These are phyloP conservation scores for Trichoderma sp. DNA, from an alignment of 2,329 filamentous ascomycete species.

Conservation along the genomic window DNA sequence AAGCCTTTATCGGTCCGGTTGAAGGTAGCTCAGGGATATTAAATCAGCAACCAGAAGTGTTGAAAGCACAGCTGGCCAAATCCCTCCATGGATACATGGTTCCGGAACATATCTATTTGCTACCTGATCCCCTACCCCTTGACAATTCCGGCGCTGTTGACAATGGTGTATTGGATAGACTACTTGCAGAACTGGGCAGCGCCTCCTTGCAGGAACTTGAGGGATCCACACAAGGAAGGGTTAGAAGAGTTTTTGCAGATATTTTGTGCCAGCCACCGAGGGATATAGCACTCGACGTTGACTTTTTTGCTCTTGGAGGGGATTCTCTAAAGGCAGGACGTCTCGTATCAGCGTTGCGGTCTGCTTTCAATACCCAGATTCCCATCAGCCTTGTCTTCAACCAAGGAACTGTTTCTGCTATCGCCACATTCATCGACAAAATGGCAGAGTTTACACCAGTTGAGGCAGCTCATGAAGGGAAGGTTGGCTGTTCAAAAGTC, in stretches of 20 bases:
- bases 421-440: conserved; percentile 40
- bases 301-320: conserved; percentile 53
- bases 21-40: neutral
- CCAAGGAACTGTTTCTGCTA: conserved; percentile 41
- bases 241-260: conserved; percentile 44
- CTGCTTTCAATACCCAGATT: conserved; percentile 46
- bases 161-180: conserved; percentile 34
- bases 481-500: conserved; percentile 38
- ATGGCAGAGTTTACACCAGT: conserved; percentile 18
- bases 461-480: conserved; percentile 16
- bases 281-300: conserved; percentile 40
- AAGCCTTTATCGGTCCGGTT: conserved; percentile 27
- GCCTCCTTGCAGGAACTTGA: conserved; percentile 25
- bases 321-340: conserved; percentile 53
- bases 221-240: conserved; percentile 34
- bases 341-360: conserved; percentile 49
- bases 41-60: conserved; percentile 10
- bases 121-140: conserved; percentile 36
- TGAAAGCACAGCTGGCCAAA: conserved; percentile 22
- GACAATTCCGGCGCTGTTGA: conserved; percentile 34
- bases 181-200: conserved; percentile 28
- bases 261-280: conserved; percentile 40
- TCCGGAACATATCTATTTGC: conserved; percentile 35
- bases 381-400: conserved; percentile 52
- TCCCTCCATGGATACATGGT: conserved; percentile 37